Evolutionary conservation across 2,329 filamentous ascomycete genomes (phyloP).

Genomic region (Huntiella moniliformis): DNA sequence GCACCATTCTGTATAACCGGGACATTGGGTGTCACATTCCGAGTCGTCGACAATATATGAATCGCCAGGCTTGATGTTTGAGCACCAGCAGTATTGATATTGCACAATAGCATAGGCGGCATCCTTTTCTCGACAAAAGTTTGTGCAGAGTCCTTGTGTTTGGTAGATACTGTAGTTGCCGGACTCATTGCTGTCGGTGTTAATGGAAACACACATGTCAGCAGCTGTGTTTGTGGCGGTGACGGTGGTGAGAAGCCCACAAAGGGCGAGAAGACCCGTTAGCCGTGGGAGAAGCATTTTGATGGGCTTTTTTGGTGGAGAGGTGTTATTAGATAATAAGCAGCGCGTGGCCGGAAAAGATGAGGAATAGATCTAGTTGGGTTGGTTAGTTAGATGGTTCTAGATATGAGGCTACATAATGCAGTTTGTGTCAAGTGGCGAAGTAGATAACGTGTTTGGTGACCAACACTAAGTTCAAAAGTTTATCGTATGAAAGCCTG

Average conservation of each 20-base stretch:
- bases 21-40: conserved; percentile 40
- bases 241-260: neutral
- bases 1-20: conserved; percentile 54
- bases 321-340: neutral
- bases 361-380: neutral
- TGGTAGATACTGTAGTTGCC: conserved; percentile 36
- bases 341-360: neutral
- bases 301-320: neutral
- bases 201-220: conserved; percentile 15
- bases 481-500: too few species aligned
- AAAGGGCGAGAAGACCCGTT: conserved; percentile 1
- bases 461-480: too few species aligned
- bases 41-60: conserved; percentile 21
- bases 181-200: conserved; percentile 24
- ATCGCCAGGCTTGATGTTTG: conserved; percentile 42
- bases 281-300: conserved; percentile 1
- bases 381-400: neutral
- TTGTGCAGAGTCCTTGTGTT: conserved; percentile 49
- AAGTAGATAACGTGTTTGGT: too few species aligned
- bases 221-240: conserved; percentile 8
- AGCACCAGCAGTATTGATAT: conserved; percentile 52
- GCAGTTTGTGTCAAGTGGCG: too few species aligned
- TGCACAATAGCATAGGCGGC: conserved; percentile 48
- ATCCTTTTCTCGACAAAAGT: conserved; percentile 31
- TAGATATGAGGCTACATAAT: neutral